A percentile compares a stretch with the other conserved stretches of the same genome.
Evolutionary conservation across 2,329 filamentous ascomycete genomes (phyloP).

Genomic region (Neospermospora avenae): DNA sequence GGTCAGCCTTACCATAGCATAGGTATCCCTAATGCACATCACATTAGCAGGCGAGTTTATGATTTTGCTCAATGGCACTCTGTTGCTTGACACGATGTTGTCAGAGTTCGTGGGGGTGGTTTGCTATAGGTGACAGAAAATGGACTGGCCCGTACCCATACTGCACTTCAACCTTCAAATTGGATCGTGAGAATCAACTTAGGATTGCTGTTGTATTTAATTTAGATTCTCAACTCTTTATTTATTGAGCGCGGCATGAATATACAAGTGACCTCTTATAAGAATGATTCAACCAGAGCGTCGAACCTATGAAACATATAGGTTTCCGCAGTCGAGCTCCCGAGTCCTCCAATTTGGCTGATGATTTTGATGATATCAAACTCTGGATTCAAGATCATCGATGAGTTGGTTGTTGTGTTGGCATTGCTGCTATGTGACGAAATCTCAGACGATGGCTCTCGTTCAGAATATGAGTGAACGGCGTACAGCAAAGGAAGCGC

Average conservation of each 20-base stretch:
- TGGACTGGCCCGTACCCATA: no score
- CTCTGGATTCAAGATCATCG: neutral
- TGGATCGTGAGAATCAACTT: neutral
- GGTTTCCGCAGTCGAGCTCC: neutral
- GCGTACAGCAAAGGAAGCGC: no score
- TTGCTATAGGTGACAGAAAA: neutral
- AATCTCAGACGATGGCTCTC: no score
- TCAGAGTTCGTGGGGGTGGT: neutral
- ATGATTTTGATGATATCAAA: neutral
- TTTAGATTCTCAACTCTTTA: neutral
- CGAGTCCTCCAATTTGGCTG: slow-evolving; percentile 1
- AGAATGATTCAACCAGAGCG: neutral
- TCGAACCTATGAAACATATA: slow-evolving; percentile 5
- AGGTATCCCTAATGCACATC: neutral
- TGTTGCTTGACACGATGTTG: neutral
- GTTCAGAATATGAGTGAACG: no score
- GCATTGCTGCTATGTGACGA: neutral
- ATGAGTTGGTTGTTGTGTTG: neutral
- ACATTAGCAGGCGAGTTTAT: neutral
- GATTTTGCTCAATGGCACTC: neutral
- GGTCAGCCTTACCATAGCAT: slow-evolving; percentile 1
- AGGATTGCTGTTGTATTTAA: neutral
- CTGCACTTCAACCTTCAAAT: neutral
- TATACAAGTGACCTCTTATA: neutral
- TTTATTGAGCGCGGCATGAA: neutral